Evolutionary conservation across 768 basidiomycete species (phyloP), one percentile per base, ranked within the genome.

Genomic region (Podaxis rugospora): DNA sequence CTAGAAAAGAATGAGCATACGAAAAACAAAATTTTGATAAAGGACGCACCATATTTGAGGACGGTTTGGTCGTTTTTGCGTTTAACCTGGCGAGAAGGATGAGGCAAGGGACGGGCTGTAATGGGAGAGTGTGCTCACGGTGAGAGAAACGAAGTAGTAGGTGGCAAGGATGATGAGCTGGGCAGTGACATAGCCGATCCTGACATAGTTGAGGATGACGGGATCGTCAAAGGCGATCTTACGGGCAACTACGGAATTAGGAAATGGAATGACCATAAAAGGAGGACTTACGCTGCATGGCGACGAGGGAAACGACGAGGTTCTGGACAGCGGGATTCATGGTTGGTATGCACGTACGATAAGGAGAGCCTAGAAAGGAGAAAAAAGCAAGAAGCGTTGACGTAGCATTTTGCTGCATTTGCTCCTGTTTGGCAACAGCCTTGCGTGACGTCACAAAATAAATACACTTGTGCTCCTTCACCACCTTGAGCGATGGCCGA

Each of bases 21-120:
- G 25, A 23, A 21, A 39, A 32, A 51, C 49, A 37, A 51, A n/a
- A 23, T 1, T 2, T 2, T 62, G 46, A 46, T 27, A 54, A 50
- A 3, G 5, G 18, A 82, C 84, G 57, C 46, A 89, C 92, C 92
- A 76, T 96, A 99, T 84, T 97, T 99, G 68, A 99, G 80, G 27
- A 96, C 92, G 1, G 93, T 93, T 73, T 89, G 84, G 77, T 99
- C 96, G 68, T 98, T 98, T 85, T 95, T 95, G 69, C 83, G 76
- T 82, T 92, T 95, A 75, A 98, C 86, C 93, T 97, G 64, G 32
- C 32, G 18, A 51, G 62, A 32, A 51, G n/a, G n/a, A 61, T 51
- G 4, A 36, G 40, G 1, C 10, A 56, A 36, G 4, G 40, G 27
- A 13, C 32, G 2, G 39, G 36, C 9, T 4, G 44, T 6, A 6